These are phyloP conservation scores for Aspergillus olivimuriae DNA, from an alignment of 495 filamentous ascomycete species.

Conservation along the genomic window DNA sequence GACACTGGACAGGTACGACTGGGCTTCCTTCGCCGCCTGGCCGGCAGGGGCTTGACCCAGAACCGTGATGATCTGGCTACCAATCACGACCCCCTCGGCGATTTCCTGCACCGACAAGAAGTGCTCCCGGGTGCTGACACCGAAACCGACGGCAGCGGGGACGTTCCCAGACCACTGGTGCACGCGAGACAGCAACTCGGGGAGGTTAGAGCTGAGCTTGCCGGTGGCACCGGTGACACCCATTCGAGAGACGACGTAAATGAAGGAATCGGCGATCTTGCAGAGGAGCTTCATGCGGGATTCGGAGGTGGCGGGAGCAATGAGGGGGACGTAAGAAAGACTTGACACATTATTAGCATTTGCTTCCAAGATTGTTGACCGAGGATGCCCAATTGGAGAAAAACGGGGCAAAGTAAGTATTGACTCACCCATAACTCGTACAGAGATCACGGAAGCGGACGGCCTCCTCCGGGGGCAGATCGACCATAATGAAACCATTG, in stretches of 20 bases:
- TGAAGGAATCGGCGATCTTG: slow-evolving; percentile 96
- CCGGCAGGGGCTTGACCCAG: slow-evolving; percentile 65
- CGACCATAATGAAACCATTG: slow-evolving; percentile 97
- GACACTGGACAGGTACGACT: slow-evolving; percentile 80
- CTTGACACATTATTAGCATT: no score
- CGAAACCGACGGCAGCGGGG: slow-evolving; percentile 89
- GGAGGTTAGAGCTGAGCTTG: slow-evolving; percentile 69
- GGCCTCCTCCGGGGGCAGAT: slow-evolving; percentile 95
- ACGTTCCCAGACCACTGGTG: slow-evolving; percentile 86
- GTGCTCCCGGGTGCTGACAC: slow-evolving; percentile 91
- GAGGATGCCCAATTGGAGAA: not conserved
- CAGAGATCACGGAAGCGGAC: slow-evolving; percentile 84
- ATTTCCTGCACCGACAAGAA: slow-evolving; percentile 77
- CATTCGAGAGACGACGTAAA: slow-evolving; percentile 98
- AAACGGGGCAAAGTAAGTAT: not conserved
- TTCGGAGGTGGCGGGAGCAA: slow-evolving; percentile 91
- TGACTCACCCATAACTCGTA: slow-evolving; percentile 58
- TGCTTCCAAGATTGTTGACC: not conserved
- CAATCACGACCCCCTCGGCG: slow-evolving; percentile 95
- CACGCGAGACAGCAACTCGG: slow-evolving; percentile 75
- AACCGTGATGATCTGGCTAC: slow-evolving; percentile 83
- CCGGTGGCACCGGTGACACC: slow-evolving; percentile 91
- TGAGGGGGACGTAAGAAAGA: slow-evolving; percentile 89
- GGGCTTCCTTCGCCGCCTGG: slow-evolving; percentile 64
- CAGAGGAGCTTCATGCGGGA: slow-evolving; percentile 90